Conservation (phyloP, 2,329 filamentous ascomycete species). For the Hypoxylon rubiginosum region DNA sequence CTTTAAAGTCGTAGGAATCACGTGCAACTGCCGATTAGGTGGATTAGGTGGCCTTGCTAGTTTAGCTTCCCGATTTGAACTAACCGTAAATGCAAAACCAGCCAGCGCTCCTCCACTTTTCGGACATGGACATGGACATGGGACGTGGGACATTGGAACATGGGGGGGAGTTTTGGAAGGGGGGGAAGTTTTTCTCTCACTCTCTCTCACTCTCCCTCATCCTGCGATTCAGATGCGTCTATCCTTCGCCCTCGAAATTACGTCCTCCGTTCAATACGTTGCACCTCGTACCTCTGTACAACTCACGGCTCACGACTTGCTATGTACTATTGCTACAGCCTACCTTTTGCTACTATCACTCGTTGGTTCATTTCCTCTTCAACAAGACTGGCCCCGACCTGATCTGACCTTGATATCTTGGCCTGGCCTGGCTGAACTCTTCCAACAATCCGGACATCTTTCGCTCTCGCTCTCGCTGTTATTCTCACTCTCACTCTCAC, state of each 20-base stretch:
- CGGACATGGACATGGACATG: neutral
- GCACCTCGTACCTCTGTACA: constrained; percentile 19
- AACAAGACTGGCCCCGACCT: constrained; percentile 1
- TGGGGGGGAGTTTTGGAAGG: neutral
- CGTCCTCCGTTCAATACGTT: constrained; percentile 31
- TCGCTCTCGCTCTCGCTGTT: neutral
- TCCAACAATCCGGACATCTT: neutral
- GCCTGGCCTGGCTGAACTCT: neutral
- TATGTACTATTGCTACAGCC: neutral
- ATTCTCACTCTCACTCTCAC: too few relatives aligned
- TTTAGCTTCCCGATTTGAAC: constrained; percentile 26
- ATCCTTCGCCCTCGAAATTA: constrained; percentile 32
- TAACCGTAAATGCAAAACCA: constrained; percentile 23
- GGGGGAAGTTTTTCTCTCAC: neutral
- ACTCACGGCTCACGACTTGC: neutral
- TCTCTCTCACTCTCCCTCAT: constrained; percentile 6
- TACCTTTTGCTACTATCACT: too few relatives aligned
- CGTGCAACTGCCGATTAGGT: constrained; percentile 33
- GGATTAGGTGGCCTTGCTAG: neutral
- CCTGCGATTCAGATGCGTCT: constrained; percentile 32
- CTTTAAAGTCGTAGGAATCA: constrained; percentile 20
- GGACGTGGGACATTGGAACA: neutral
- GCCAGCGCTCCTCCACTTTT: neutral
- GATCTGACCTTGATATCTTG: neutral
- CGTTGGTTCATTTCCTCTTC: neutral